Percentiles rank a stretch among this genome's conserved stretches.
These are phyloP conservation scores for Hydnomerulius pinastri DNA, from an alignment of 768 basidiomycete species.

Conservation along the genomic window DNA sequence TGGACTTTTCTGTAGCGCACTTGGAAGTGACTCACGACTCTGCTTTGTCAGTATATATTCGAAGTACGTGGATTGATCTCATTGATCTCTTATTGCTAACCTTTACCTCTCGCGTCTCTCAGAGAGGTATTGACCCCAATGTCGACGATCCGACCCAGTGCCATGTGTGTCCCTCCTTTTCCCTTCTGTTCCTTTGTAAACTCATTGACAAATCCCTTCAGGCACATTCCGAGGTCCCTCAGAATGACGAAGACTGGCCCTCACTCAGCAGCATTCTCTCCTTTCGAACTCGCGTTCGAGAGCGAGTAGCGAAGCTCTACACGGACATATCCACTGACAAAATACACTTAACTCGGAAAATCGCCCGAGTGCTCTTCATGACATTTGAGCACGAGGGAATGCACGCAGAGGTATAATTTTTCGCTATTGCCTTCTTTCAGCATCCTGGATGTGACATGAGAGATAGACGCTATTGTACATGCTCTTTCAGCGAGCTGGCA, in stretches of 20 bases:
- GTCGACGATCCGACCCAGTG: constrained; percentile 88
- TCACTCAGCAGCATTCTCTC: constrained; percentile 63
- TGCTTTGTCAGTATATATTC: constrained; percentile 60
- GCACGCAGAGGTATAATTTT: constrained; percentile 66
- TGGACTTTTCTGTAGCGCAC: not conserved
- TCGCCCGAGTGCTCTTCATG: constrained; percentile 86
- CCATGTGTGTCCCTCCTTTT: constrained; percentile 56
- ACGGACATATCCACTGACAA: constrained; percentile 60
- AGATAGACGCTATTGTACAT: constrained; percentile 88
- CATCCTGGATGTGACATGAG: constrained; percentile 5
- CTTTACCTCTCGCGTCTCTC: constrained; percentile 10
- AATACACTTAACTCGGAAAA: constrained; percentile 55
- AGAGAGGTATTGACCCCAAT: constrained; percentile 95
- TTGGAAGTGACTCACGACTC: constrained; percentile 8
- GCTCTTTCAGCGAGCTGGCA: constrained; percentile 81
- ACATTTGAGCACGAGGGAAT: constrained; percentile 88
- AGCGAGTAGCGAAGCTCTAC: constrained; percentile 73
- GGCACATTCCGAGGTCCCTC: constrained; percentile 89
- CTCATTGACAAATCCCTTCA: constrained; percentile 33
- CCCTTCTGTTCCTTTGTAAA: not conserved
- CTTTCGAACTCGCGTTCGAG: constrained; percentile 78
- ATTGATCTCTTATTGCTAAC: not conserved
- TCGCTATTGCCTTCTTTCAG: not conserved
- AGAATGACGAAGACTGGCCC: constrained; percentile 86
- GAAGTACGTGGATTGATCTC: constrained; percentile 48